phyloP scores from a whole-genome alignment of 1,284 basidiomycete species.

The Tilletia horrida region DNA sequence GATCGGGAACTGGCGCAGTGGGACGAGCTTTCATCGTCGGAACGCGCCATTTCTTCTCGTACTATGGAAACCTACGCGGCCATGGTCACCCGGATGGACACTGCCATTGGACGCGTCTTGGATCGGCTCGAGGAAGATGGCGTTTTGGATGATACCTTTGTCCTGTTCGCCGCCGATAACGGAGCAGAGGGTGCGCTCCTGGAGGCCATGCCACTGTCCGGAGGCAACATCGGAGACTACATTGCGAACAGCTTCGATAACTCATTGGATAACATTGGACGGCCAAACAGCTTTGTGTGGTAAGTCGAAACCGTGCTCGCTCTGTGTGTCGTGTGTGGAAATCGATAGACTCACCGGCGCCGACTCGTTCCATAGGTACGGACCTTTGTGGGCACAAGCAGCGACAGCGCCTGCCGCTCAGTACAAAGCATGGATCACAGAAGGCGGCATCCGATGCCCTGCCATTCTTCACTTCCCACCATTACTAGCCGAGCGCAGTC shows the following conservation, averaged over 20 bases:
- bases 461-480: conserved; percentile 31
- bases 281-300: conserved; percentile 38
- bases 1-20: conserved; percentile 28
- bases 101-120: conserved; percentile 44
- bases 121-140: conserved; percentile 29
- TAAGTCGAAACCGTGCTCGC: not conserved
- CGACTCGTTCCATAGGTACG: conserved; percentile 25
- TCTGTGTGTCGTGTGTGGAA: not conserved
- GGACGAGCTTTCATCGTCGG: conserved; percentile 36
- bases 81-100: conserved; percentile 54
- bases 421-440: conserved; percentile 49
- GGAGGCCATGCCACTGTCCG: conserved; percentile 37
- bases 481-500: not conserved
- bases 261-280: conserved; percentile 42
- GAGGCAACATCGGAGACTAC: conserved; percentile 24
- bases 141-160: conserved; percentile 52
- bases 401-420: conserved; percentile 47
- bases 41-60: conserved; percentile 33
- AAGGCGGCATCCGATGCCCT: conserved; percentile 51
- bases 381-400: conserved; percentile 48
- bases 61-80: conserved; percentile 54
- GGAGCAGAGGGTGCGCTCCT: conserved; percentile 52
- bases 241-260: conserved; percentile 40
- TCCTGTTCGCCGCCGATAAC: conserved; percentile 54
- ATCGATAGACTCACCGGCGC: no score